Evolutionary conservation across 164 flowering plant species (phyloP).

Genomic region (Akebia trifoliata): DNA sequence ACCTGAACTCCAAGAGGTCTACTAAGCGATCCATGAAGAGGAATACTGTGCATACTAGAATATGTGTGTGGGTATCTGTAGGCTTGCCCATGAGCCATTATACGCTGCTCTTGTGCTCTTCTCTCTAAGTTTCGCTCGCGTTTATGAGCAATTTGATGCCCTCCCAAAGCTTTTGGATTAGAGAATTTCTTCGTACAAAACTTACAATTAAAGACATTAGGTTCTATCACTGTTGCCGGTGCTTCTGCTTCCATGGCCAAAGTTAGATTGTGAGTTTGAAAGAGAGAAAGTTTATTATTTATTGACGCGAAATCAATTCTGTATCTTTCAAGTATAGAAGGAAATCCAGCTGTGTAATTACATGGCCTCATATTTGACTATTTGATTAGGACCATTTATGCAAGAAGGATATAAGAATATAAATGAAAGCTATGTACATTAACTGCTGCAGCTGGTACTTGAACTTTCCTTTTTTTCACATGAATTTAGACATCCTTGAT

Average conservation of each 20-base stretch:
- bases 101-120: slow-evolving; percentile 16
- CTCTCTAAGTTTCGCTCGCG: slow-evolving; percentile 29
- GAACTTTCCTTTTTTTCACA: too few relatives aligned
- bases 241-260: too few relatives aligned
- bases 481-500: too few relatives aligned
- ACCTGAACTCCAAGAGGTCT: slow-evolving; percentile 20
- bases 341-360: slow-evolving; percentile 2
- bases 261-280: not conserved
- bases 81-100: slow-evolving; percentile 11
- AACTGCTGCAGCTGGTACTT: too few relatives aligned
- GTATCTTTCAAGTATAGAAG: slow-evolving; percentile 6
- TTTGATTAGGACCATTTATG: not conserved
- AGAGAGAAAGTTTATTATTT: slow-evolving; percentile 1
- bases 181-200: slow-evolving; percentile 36
- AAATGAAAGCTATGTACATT: not conserved
- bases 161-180: slow-evolving; percentile 38
- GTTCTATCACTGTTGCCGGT: not conserved
- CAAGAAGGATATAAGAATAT: not conserved
- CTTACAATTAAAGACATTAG: slow-evolving; percentile 33
- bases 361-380: not conserved
- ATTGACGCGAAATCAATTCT: slow-evolving; percentile 10
- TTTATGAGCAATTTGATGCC: slow-evolving; percentile 41
- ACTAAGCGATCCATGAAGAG: slow-evolving; percentile 6
- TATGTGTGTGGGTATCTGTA: not conserved
- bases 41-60: slow-evolving; percentile 1